These are phyloP conservation scores for Claviceps sp. DNA, from an alignment of 2,329 filamentous ascomycete genomes.

Conservation along the genomic window DNA sequence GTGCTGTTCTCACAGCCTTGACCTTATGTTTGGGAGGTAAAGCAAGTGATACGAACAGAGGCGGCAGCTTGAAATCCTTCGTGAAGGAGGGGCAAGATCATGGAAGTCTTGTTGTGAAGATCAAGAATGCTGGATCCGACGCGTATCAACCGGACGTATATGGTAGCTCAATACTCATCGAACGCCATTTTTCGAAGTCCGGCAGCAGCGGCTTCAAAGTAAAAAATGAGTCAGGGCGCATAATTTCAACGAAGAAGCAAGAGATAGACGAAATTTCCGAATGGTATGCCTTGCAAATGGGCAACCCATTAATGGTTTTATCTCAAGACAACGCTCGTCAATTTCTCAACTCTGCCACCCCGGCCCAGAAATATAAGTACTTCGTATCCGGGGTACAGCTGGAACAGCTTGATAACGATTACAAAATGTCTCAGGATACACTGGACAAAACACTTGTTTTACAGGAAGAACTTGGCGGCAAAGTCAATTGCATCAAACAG, in stretches of 20 bases:
- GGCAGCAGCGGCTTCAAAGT: slow-evolving; percentile 77
- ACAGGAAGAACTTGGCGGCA: slow-evolving; percentile 22
- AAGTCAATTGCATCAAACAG: slow-evolving; percentile 22
- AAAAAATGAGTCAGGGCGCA: slow-evolving; percentile 55
- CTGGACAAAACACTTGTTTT: slow-evolving; percentile 48
- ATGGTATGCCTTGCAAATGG: slow-evolving; percentile 84
- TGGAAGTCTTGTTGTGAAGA: slow-evolving; percentile 63
- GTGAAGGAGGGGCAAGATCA: slow-evolving; percentile 80
- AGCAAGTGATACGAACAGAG: slow-evolving; percentile 83
- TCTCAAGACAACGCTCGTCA: slow-evolving; percentile 92
- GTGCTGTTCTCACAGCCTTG: slow-evolving; percentile 83
- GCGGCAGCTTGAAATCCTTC: slow-evolving; percentile 75
- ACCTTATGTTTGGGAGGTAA: slow-evolving; percentile 93
- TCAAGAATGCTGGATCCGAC: slow-evolving; percentile 80
- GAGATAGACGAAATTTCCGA: slow-evolving; percentile 91
- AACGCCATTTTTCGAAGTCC: slow-evolving; percentile 68
- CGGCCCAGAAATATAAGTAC: slow-evolving; percentile 85
- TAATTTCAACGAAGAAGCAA: slow-evolving; percentile 68
- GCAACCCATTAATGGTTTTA: slow-evolving; percentile 91
- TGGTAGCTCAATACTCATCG: slow-evolving; percentile 76
- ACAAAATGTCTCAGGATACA: slow-evolving; percentile 67
- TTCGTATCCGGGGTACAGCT: slow-evolving; percentile 92
- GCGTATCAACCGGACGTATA: slow-evolving; percentile 75
- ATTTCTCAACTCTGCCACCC: slow-evolving; percentile 75
- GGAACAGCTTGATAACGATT: slow-evolving; percentile 84